Base-by-base conservation (phyloP, 2,329 filamentous ascomycete genomes). In the Tolypocladium cylindrosporum region DNA sequence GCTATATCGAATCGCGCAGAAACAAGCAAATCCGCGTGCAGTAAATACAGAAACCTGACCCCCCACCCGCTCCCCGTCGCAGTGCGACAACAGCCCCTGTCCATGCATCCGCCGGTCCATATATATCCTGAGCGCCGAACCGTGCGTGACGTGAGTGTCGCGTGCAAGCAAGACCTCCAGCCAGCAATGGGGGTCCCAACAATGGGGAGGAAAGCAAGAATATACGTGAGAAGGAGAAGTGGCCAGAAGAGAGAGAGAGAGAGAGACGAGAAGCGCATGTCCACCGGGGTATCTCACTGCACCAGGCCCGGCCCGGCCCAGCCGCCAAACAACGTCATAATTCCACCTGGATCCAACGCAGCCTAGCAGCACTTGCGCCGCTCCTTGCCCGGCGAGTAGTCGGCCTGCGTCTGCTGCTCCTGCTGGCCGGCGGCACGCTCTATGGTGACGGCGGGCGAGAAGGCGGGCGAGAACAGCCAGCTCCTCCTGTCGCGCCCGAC, bases 401-500 rank as follows among this genome's bases (percentile, higher is more conserved):
- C 63, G 4, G 54, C 21, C 19, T 63, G 58, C 40, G 55, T 24
- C 19, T 65, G 63, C 11, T 64, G 60, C 50, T 69, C 67, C 27
- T 67, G 64, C 34, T 73, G 67, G 1, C 62, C 67, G 11, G 68
- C 71, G 9, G 69, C 71, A 43, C 75, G 75, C 57, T 78, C 79
- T 36, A 82, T 68, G 3, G 77, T 76, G 5, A 83, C 71, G 13
- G 77, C 74, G 1, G 80, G 79, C 13, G 78, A 78, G 63, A 84
- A 83, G 1, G 68, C 72, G 0, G 80, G 79, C 1, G 79, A 77
- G 63, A 85, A 84, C 31, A 84, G 67, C 82, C 82, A 85, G 67
- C 81, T 84, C 50, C 81, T 71, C 43, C 82, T 70, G 64, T 85
- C 82, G 56, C 80, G 74, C 9, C 81, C 81, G 19, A 85, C 76